Evolutionary conservation across 2,329 filamentous ascomycete genomes (phyloP).

Genomic region (Fusarium piperis): DNA sequence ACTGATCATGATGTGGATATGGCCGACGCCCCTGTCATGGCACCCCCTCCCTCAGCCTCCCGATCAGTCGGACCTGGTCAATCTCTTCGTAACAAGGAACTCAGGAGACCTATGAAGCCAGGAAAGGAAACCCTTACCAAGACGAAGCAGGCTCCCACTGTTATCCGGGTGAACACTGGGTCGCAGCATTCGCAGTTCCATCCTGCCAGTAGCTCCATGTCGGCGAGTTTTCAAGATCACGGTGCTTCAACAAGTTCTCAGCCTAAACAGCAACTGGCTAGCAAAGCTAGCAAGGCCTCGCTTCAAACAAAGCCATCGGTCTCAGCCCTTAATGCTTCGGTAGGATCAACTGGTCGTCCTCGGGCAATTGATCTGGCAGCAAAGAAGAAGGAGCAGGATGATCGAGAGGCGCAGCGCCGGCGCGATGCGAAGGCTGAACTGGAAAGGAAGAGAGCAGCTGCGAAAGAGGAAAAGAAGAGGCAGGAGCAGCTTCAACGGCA

Average conservation of each 20-base stretch:
- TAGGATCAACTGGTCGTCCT: conserved; percentile 68
- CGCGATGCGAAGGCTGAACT: conserved; percentile 83
- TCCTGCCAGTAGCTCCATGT: conserved; percentile 65
- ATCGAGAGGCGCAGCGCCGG: conserved; percentile 80
- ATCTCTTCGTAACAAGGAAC: conserved; percentile 60
- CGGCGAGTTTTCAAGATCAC: conserved; percentile 65
- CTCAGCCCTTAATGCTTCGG: conserved; percentile 68
- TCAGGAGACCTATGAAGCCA: conserved; percentile 70
- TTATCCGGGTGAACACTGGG: conserved; percentile 75
- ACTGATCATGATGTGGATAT: conserved; percentile 62
- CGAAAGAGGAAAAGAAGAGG: conserved; percentile 71
- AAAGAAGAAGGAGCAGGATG: conserved; percentile 86
- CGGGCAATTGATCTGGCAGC: conserved; percentile 80
- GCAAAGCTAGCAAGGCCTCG: conserved; percentile 74
- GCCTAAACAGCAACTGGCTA: conserved; percentile 59
- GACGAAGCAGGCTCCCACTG: conserved; percentile 72
- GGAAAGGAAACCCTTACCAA: conserved; percentile 68
- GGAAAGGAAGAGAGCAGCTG: conserved; percentile 77
- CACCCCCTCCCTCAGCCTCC: conserved; percentile 70
- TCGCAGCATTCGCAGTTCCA: conserved; percentile 70
- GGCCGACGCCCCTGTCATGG: conserved; percentile 62
- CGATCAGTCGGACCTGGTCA: conserved; percentile 60
- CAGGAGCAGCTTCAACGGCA: conserved; percentile 68
- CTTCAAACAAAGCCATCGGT: conserved; percentile 66
- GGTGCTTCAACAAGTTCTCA: conserved; percentile 45